A percentile compares a stretch with the other conserved stretches of the same genome.
Conservation (phyloP, 169 alveolate species). For the Miamiensis avidus region DNA sequence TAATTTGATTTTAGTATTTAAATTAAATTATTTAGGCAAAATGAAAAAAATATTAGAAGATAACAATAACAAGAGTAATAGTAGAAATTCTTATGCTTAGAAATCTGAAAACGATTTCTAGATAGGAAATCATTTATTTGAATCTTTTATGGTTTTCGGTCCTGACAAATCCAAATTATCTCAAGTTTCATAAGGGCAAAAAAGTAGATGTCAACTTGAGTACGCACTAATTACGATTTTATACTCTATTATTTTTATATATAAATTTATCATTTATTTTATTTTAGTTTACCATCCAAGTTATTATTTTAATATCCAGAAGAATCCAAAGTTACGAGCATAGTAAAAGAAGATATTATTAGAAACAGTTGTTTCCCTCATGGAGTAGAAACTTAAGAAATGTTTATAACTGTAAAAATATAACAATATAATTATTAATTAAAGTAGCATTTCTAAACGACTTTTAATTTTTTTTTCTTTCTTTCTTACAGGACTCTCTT, state of each 20-base stretch:
- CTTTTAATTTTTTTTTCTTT: too few relatives aligned
- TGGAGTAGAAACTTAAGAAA: conserved; percentile 21
- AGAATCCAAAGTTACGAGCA: background rate
- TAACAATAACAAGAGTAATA: too few relatives aligned
- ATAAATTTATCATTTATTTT: too few relatives aligned
- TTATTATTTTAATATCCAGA: background rate
- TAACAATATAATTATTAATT: too few relatives aligned
- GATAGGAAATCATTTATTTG: background rate
- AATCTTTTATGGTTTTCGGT: background rate
- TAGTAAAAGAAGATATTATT: background rate
- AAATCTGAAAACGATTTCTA: too few relatives aligned
- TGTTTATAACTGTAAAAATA: conserved; percentile 2
- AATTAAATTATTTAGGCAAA: background rate
- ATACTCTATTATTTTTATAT: too few relatives aligned
- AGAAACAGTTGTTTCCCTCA: background rate
- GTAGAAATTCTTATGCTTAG: too few relatives aligned
- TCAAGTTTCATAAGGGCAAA: too few relatives aligned
- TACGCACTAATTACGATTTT: background rate
- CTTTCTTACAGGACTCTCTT: background rate
- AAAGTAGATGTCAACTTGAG: background rate
- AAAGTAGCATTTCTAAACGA: background rate
- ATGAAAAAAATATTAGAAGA: too few relatives aligned
- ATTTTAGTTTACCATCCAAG: background rate
- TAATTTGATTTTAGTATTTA: too few relatives aligned
- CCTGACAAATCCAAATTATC: background rate